These are phyloP conservation scores for Vanrija sp. DNA, from an alignment of 1,284 basidiomycete species.

Conservation along the genomic window DNA sequence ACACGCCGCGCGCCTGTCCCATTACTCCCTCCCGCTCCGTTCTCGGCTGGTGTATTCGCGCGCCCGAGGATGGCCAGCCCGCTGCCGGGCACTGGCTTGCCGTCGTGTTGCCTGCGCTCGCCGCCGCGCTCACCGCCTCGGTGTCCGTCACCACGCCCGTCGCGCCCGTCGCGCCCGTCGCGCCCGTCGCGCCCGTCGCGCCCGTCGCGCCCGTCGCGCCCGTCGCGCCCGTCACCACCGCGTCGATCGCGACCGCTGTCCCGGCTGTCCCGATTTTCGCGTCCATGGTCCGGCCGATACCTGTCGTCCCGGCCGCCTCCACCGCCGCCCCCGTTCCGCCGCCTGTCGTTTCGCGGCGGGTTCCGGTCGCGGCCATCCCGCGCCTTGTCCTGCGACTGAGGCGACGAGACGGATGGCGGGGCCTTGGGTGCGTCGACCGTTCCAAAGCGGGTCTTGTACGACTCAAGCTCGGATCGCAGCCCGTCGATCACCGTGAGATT, in stretches of 20 bases:
- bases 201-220: background rate
- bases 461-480: conserved; percentile 26
- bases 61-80: conserved; percentile 6
- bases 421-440: conserved; percentile 6
- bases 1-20: no score
- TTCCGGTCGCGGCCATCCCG: no score
- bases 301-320: background rate
- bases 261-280: background rate
- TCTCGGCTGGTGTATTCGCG: background rate
- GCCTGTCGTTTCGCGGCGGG: background rate
- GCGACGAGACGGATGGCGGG: background rate
- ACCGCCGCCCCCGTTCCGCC: background rate
- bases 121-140: background rate
- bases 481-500: conserved; percentile 30
- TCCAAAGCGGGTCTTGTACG: conserved; percentile 25
- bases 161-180: background rate
- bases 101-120: background rate
- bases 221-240: background rate
- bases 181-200: background rate
- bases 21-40: no score
- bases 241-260: background rate
- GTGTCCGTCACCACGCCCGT: background rate
- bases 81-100: background rate
- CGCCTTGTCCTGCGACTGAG: no score
- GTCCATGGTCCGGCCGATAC: conserved; percentile 1